Conservation (phyloP, 768 basidiomycete species). For the Mycena amicta region DNA sequence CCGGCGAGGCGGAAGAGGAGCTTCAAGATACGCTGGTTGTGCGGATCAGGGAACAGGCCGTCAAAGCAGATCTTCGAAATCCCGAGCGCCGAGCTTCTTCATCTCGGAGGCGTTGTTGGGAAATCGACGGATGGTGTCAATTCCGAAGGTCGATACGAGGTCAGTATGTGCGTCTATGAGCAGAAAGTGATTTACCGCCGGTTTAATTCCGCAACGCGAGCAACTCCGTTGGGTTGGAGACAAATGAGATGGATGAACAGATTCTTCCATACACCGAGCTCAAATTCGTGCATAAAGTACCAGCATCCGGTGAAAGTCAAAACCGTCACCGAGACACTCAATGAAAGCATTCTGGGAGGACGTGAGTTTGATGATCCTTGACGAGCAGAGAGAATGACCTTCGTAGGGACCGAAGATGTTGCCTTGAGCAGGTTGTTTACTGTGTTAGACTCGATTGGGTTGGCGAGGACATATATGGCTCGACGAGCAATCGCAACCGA, state of each 20-base stretch:
- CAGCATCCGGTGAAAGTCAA: neutral
- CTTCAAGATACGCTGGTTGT: neutral
- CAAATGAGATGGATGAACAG: neutral
- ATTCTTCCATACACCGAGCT: neutral
- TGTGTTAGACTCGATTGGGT: neutral
- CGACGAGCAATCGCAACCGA: neutral
- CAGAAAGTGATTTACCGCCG: neutral
- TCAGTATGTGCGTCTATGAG: neutral
- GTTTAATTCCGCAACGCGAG: neutral
- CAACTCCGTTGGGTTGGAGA: neutral
- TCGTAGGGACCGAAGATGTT: neutral
- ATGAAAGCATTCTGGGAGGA: conserved; percentile 3
- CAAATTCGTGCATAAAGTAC: conserved; percentile 10
- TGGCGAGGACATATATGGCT: neutral
- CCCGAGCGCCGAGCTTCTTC: neutral
- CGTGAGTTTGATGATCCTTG: neutral
- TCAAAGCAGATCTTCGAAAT: neutral
- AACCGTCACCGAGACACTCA: neutral
- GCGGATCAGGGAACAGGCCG: neutral
- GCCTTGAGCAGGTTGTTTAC: neutral
- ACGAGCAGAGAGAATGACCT: neutral
- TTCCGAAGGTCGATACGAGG: neutral
- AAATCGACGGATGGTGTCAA: neutral
- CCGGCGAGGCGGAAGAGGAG: neutral
- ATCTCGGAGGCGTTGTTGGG: neutral